These are phyloP conservation scores for Irpex sp. DNA, from an alignment of 1,284 basidiomycete genomes.

Conservation along the genomic window DNA sequence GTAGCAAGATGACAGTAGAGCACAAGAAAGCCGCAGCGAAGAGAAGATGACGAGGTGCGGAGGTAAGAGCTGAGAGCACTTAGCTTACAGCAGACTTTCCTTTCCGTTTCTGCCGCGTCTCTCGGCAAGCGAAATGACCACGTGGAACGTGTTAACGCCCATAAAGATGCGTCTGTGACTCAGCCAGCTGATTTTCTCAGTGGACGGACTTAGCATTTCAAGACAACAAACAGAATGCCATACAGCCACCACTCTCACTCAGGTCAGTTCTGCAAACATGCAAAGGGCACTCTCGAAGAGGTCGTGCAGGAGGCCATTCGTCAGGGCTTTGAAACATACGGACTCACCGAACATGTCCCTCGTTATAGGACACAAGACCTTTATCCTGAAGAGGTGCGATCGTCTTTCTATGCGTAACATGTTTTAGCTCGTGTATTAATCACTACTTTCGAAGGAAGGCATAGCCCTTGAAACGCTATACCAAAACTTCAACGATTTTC, in stretches of 20 bases:
- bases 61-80: neutral
- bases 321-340: constrained; percentile 80
- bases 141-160: neutral
- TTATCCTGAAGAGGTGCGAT: constrained; percentile 90
- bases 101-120: neutral
- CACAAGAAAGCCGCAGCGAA: neutral
- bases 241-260: constrained; percentile 95
- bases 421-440: too few relatives aligned
- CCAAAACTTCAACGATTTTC: constrained; percentile 64
- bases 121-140: neutral
- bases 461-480: constrained; percentile 45
- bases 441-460: constrained; percentile 35
- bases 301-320: constrained; percentile 78
- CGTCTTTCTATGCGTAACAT: constrained; percentile 14
- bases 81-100: neutral
- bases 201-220: neutral
- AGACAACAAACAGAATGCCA: constrained; percentile 54
- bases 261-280: constrained; percentile 95
- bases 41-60: neutral
- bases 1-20: neutral
- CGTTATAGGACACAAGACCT: constrained; percentile 79
- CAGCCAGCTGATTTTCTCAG: neutral
- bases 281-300: constrained; percentile 70
- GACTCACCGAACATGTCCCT: constrained; percentile 93
- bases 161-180: neutral